Evolutionary conservation across 371 early-diverging fungal species (phyloP), one percentile per base, ranked within the genome.

Genomic region (Basidiobolus meristosporus): DNA sequence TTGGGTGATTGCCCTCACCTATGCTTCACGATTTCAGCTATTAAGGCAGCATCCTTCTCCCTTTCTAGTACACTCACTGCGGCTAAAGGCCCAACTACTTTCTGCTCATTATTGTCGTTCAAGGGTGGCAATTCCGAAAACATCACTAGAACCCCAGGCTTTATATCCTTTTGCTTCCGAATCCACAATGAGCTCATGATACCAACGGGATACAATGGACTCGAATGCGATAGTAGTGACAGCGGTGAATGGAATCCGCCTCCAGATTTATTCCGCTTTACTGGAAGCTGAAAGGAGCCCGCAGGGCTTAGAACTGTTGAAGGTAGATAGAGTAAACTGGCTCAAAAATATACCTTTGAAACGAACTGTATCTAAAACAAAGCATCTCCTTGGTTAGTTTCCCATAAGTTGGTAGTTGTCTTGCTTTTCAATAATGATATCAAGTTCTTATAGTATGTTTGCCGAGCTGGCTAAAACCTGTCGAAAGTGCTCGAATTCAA

Each of bases 131-230:
- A 53, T 10, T 73, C 70, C 36, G 73, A 75, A 47, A 82, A 70
- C 0, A 69, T 70, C 22, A 85, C 69, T 20, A 81, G 59, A 7
- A 68, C 73, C 16, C 73, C 58, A 0, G 90, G 83, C 0, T 62
- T 42, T 5, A 51, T 43, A 32, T 72, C 60, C 17, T 65, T 57
- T 40, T 86, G 81, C 45, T 70, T 66, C 19, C 54, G 51, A 14
- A 82, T 48, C 84, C 84, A 89, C 7, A 54, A 38, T 1, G 83
- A 68, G 0, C 72, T 58, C 54, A 89, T 71, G 20, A 86, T 51
- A 14, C 87, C 87, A 52, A 84, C 86, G 0, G 90, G 90, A 59
- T 72, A 62, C 29, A 85, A 46, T 0, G 80, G 77, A 5, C 87
- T 86, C 3, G 63, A 52, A 6, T 65, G 56, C 7, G 60, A 63